Base-by-base conservation (phyloP, 148 eudicot species). In the Agrostemma githago region DNA sequence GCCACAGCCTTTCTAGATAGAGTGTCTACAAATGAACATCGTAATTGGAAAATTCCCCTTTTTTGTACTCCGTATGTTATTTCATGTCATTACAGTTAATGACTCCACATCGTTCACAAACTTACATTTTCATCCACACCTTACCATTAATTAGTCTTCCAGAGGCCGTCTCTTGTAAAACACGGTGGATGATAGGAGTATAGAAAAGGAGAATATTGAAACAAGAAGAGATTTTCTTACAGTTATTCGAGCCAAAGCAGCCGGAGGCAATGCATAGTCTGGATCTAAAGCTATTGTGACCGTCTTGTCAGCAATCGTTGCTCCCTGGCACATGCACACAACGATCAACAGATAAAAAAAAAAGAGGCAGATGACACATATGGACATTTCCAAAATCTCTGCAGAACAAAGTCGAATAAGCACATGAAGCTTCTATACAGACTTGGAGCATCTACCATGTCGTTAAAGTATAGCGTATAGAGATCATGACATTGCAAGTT, bases 201-300 rank as follows among this genome's bases (percentile, higher is more conserved):
- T 34, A 44, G 70, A 67, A 43, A 67, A 51, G 15, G 3, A 10
- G 8, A 51, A 51, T 17, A 15, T 26, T 4, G 62, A 73, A 42
- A 39, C 20, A 16, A 44, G 34, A 37, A 48, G 76, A 56, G 39
- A 17, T 37, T 70, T 72, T 77, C 86, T 89, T 88, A 92, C 98
- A 78, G 80, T 62, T 11, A 83, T 72, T 43, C 86, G 81, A 12
- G 88, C 82, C 44, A 68, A 80, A 79, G 98, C 98, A 72, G 81
- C 89, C 40, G 91, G 93, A 9, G 98, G 97, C 76, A 91, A 85
- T 85, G 86, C 73, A 71, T 94, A 94, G 9, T 86, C 92, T 46
- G 93, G 90, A 78, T 88, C 96, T 66, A 80, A 74, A 74, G 66
- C 82, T 48, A 94, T 85, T 9, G 82, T 83, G 65, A 94, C 97